phyloP scores from a whole-genome alignment of 495 filamentous ascomycete species.

The Endocarpon pusillum region DNA sequence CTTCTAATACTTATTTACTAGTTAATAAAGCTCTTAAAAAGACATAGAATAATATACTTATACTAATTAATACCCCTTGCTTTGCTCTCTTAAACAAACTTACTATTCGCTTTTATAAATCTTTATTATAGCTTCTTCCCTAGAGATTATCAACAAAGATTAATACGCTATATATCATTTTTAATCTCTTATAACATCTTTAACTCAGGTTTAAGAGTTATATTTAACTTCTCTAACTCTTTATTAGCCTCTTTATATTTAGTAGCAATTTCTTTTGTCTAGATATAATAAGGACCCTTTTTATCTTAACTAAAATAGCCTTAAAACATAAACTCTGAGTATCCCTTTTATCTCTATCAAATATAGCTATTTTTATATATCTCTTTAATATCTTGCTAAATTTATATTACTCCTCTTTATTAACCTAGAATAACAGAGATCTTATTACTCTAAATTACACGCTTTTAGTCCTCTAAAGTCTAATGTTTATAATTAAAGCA shows the following conservation, averaged over 20 bases:
- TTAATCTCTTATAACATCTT: constrained; percentile 8
- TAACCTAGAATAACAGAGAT: too few relatives aligned
- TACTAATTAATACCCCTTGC: constrained; percentile 12
- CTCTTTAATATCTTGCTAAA: too few relatives aligned
- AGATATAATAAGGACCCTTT: constrained; percentile 20
- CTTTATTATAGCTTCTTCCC: constrained; percentile 9
- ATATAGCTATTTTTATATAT: too few relatives aligned
- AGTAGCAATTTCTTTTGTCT: constrained; percentile 10
- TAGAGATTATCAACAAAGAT: background rate
- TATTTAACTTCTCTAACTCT: constrained; percentile 6
- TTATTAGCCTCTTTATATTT: constrained; percentile 9
- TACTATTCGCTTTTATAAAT: constrained; percentile 10
- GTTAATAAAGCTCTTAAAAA: background rate
- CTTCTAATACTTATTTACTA: constrained; percentile 8
- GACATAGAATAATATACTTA: constrained; percentile 3
- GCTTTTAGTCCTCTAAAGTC: background rate
- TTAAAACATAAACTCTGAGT: constrained; percentile 23
- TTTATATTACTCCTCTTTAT: too few relatives aligned
- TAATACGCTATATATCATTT: constrained; percentile 7
- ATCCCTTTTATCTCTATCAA: constrained; percentile 16
- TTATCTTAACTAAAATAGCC: constrained; percentile 18
- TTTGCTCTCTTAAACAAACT: constrained; percentile 7
- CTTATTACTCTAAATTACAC: background rate
- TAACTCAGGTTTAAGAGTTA: too few relatives aligned
- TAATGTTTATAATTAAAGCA: background rate